Conservation (phyloP, 2,329 filamentous ascomycete genomes). For the Botrytis galanthina region DNA sequence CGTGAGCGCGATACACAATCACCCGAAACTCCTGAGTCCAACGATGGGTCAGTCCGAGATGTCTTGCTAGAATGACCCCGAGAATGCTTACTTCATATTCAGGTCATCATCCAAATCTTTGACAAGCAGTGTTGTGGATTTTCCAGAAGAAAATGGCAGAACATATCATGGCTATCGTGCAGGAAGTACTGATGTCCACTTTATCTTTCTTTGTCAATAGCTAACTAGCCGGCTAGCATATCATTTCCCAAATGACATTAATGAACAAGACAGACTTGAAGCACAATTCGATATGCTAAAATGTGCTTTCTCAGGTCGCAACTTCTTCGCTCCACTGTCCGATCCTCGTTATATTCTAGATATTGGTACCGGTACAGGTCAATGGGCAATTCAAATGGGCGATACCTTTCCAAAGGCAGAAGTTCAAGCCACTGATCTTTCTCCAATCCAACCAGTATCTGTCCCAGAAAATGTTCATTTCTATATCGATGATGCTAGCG, state of each 20-base stretch:
- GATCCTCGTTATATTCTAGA: conserved; percentile 38
- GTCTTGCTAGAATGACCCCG: too few species aligned
- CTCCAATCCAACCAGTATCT: conserved; percentile 62
- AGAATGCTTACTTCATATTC: background rate
- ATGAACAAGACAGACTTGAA: conserved; percentile 50
- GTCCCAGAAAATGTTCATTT: conserved; percentile 74
- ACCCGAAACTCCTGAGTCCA: conserved; percentile 3
- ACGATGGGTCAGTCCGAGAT: background rate
- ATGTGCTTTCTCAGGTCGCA: conserved; percentile 34
- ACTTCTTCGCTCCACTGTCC: conserved; percentile 46
- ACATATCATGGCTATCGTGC: conserved; percentile 29
- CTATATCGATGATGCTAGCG: conserved; percentile 49
- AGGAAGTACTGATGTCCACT: conserved; percentile 12
- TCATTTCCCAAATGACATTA: conserved; percentile 47
- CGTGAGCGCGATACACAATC: background rate
- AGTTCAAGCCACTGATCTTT: conserved; percentile 63
- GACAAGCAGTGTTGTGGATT: conserved; percentile 30
- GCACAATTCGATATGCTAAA: conserved; percentile 50
- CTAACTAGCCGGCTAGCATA: conserved; percentile 28
- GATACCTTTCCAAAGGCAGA: conserved; percentile 57
- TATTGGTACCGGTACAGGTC: conserved; percentile 50
- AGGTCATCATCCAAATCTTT: conserved; percentile 23
- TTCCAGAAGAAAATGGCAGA: conserved; percentile 32
- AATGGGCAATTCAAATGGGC: conserved; percentile 64
- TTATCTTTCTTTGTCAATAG: background rate